Conservation (phyloP, 1,284 basidiomycete species). For the Irpex sp. region DNA sequence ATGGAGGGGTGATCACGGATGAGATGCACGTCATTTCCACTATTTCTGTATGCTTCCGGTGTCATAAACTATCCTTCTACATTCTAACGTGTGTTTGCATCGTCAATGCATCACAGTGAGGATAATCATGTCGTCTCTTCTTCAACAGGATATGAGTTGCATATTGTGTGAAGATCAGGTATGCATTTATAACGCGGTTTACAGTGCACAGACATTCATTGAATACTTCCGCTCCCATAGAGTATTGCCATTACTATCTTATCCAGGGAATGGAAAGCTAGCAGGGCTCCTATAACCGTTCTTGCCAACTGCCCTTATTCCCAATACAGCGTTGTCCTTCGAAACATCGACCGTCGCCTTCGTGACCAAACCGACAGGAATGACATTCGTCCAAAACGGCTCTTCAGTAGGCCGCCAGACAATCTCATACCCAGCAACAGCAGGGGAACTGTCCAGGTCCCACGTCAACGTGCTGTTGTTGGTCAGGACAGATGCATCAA, state of each 20-base stretch:
- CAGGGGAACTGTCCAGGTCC: constrained; percentile 33
- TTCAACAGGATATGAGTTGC: background rate
- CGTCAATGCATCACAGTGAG: background rate
- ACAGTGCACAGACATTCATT: background rate
- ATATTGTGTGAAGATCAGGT: background rate
- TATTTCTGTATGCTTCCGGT: background rate
- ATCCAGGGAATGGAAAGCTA: constrained; percentile 34
- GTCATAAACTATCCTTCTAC: background rate
- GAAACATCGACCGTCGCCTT: constrained; percentile 36
- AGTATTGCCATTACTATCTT: background rate
- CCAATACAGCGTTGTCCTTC: constrained; percentile 49
- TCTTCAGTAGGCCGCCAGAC: constrained; percentile 45
- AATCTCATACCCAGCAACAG: constrained; percentile 40
- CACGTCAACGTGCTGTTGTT: constrained; percentile 50
- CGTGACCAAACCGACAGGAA: constrained; percentile 40
- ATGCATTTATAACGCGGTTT: background rate
- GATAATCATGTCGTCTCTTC: background rate
- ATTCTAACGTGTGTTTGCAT: background rate
- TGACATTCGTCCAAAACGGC: constrained; percentile 42
- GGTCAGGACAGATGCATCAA: constrained; percentile 40
- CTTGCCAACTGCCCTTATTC: constrained; percentile 44
- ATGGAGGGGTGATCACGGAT: constrained; percentile 7
- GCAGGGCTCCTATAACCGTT: constrained; percentile 48
- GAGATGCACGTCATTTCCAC: background rate
- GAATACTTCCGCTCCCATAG: background rate